Conservation (phyloP, 163 green algal species). For the Chlamydomonas reinhardtii region DNA sequence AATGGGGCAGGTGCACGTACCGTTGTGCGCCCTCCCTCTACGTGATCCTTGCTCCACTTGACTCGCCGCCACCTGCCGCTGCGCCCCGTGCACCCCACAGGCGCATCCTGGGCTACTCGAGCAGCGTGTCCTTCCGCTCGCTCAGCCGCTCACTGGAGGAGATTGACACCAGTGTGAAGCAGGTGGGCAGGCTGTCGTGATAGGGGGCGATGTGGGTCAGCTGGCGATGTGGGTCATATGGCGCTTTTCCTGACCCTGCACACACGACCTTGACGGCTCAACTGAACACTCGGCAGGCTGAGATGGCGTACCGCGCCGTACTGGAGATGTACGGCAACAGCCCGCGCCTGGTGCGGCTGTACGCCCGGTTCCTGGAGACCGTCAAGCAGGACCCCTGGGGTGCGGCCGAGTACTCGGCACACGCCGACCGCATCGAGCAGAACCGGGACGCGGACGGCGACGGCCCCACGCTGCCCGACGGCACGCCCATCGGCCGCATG, state of each 20-base stretch:
- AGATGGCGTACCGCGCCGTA: conserved; percentile 27
- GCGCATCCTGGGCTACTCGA: conserved; percentile 17
- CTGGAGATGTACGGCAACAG: conserved; percentile 42
- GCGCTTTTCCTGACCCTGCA: too few species aligned
- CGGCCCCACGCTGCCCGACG: conserved; percentile 29
- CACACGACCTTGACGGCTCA: too few species aligned
- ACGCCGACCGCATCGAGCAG: conserved; percentile 16
- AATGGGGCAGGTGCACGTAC: too few species aligned
- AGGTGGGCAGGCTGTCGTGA: neutral
- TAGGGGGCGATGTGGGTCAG: too few species aligned
- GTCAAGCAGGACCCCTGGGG: conserved; percentile 43
- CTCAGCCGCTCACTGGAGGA: conserved; percentile 33
- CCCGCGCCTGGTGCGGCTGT: conserved; percentile 34
- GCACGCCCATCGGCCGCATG: conserved; percentile 40
- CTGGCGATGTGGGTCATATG: too few species aligned
- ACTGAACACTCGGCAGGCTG: neutral
- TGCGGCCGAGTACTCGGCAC: conserved; percentile 18
- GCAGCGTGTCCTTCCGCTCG: conserved; percentile 22
- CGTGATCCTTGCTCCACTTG: neutral
- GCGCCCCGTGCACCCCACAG: neutral
- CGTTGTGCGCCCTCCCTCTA: too few species aligned
- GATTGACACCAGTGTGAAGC: conserved; percentile 14
- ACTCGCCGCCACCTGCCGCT: too few species aligned
- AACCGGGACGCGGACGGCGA: conserved; percentile 29
- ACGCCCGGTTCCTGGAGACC: conserved; percentile 38